Evolutionary conservation across 495 filamentous ascomycete species (phyloP).

Genomic region (Annulohypoxylon nitens): DNA sequence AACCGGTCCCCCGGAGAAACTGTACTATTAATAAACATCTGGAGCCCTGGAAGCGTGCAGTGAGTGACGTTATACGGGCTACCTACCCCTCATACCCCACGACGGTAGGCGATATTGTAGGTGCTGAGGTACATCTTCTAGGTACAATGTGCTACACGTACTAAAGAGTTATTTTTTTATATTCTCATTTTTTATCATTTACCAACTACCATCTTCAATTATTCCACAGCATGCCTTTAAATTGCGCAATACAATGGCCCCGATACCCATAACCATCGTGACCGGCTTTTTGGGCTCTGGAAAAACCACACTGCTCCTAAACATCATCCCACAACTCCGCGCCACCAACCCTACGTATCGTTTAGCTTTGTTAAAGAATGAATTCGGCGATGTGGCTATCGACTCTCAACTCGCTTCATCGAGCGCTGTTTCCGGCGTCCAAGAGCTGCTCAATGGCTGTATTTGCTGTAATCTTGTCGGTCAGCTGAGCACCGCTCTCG

Average conservation of each 20-base stretch:
- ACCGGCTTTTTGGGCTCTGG: conserved; percentile 96
- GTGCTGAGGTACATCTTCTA: too few relatives aligned
- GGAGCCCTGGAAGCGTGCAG: too few relatives aligned
- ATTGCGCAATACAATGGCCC: conserved; percentile 59
- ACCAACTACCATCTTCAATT: too few relatives aligned
- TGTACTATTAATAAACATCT: too few relatives aligned
- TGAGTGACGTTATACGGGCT: neutral
- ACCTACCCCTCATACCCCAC: neutral
- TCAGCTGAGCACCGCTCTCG: conserved; percentile 82
- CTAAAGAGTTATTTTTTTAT: neutral
- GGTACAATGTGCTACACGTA: neutral
- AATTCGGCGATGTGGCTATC: conserved; percentile 94
- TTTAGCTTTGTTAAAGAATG: conserved; percentile 96
- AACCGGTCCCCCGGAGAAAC: too few relatives aligned
- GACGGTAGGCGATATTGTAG: too few relatives aligned
- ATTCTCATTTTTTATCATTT: neutral
- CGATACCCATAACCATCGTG: conserved; percentile 91
- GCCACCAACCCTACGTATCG: conserved; percentile 73
- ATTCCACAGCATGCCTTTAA: neutral
- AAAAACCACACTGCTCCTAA: conserved; percentile 92
- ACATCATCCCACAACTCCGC: conserved; percentile 88
- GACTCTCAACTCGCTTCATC: conserved; percentile 90
- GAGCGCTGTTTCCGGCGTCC: conserved; percentile 85
- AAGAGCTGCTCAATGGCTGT: conserved; percentile 93
- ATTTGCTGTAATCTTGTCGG: conserved; percentile 99